A percentile compares a stretch with the other conserved stretches of the same genome.
phyloP scores from a whole-genome alignment of 257 asterid species.

The Rauvolfia tetraphylla region DNA sequence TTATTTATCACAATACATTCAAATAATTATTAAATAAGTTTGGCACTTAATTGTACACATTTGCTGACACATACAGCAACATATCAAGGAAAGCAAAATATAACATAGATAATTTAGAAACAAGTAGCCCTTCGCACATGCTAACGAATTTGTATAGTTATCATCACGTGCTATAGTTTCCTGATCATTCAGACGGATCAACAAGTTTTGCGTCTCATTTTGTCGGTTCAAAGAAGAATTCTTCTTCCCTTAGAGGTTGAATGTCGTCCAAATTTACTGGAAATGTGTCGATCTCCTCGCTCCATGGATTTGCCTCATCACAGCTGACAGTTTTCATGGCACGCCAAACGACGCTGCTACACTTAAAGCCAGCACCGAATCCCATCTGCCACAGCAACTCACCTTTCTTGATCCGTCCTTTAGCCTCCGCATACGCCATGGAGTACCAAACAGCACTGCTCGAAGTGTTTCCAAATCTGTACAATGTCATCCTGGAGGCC shows the following conservation, averaged over 20 bases:
- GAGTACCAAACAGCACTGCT: neutral
- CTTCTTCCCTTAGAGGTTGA: neutral
- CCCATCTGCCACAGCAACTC: neutral
- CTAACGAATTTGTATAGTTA: too few species aligned
- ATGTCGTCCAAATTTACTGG: neutral
- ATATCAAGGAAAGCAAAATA: too few species aligned
- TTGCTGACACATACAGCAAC: too few species aligned
- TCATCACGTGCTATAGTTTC: too few species aligned
- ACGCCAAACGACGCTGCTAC: neutral
- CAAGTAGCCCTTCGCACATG: too few species aligned
- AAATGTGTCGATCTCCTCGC: neutral
- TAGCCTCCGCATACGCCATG: neutral
- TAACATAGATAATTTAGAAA: too few species aligned
- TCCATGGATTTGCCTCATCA: neutral
- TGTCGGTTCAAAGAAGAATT: neutral
- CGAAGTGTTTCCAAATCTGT: neutral
- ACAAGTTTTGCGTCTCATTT: too few species aligned
- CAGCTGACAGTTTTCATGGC: neutral
- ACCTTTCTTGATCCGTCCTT: neutral
- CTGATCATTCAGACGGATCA: too few species aligned
- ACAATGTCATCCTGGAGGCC: neutral
- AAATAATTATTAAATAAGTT: too few species aligned
- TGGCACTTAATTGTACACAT: too few species aligned
- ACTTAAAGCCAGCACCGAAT: neutral
- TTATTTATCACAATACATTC: too few species aligned